Evolutionary conservation across 306 rosid species (phyloP), one percentile per base, ranked within the genome.

Genomic region (Astragalus glycyphyllos): DNA sequence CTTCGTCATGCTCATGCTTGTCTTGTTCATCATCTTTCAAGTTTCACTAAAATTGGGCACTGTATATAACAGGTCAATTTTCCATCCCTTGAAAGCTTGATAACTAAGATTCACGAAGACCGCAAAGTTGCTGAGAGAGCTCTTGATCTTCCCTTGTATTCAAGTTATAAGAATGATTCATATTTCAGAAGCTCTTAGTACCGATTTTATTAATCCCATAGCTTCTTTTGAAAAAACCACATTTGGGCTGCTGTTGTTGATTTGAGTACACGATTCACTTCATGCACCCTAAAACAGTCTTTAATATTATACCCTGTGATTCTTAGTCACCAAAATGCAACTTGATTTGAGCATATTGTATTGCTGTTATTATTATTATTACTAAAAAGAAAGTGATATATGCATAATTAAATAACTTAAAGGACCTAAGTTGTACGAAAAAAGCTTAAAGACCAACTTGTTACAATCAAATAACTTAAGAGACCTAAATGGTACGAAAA

Each of bases 101-200:
- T 91, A 49, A 89, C 84, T 31, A 89, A 86, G 85, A 94, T 91
- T 73, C 97, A 89, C 7, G 95, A 89, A 71, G 96, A 94, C 65
- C 15, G 96, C 13, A 74, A 55, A 65, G 73, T 84, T 82, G 91
- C 90, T 13, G 97, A 89, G 86, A 77, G 63, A 59, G 95, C 92
- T 74, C 92, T 94, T 77, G 96, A 94, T 78, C 96, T 94, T 73
- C 91, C 99, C 8, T 42, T 81, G 82, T 94, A 89, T 80, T 89
- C 91, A 15, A 83, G 84, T 65, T 76, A 77, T 82, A 80, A 72
- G 79, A 86, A 91, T 64, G 87, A 89, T 56, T 81, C 77, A 6
- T 83, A 83, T 82, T 62, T 91, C 73, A 86, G 68, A 80, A 80
- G 71, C 66, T 60, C 51, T 50, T 34, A 58, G 55, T 60, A 57